phyloP scores from a whole-genome alignment of 2,329 filamentous ascomycete genomes.

The Cercospora sp. region DNA sequence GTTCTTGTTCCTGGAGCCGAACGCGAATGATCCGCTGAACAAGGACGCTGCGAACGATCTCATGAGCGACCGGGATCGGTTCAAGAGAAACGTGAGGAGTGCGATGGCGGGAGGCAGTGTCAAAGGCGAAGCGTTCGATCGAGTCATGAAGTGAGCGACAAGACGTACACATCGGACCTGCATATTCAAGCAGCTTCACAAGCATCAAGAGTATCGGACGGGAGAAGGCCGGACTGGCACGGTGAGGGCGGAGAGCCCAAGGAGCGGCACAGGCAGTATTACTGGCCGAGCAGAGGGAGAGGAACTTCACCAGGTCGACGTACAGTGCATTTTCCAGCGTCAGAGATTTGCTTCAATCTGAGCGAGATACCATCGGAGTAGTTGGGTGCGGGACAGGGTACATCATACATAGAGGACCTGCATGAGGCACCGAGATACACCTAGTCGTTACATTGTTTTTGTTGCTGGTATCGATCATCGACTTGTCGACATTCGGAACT shows the following conservation, averaged over 20 bases:
- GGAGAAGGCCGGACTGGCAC: background rate
- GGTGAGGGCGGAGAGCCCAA: constrained; percentile 16
- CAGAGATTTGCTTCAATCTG: background rate
- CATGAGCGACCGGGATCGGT: constrained; percentile 77
- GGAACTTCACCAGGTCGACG: background rate
- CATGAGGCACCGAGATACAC: background rate
- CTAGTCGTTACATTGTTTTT: background rate
- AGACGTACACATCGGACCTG: background rate
- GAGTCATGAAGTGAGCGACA: constrained; percentile 63
- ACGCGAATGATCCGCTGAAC: constrained; percentile 95
- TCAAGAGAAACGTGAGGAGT: constrained; percentile 84
- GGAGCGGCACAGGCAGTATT: background rate
- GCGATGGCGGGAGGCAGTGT: constrained; percentile 81
- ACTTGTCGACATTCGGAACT: background rate
- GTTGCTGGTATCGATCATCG: background rate
- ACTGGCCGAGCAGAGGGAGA: background rate
- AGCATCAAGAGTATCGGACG: background rate
- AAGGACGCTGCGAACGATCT: constrained; percentile 96
- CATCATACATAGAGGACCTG: constrained; percentile 7
- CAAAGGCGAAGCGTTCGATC: constrained; percentile 71
- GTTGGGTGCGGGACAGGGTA: background rate
- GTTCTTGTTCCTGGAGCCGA: constrained; percentile 97
- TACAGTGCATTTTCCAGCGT: constrained; percentile 4
- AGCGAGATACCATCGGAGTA: constrained; percentile 4
- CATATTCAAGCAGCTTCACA: background rate